A percentile compares a stretch with the other conserved stretches of the same genome.
phyloP scores from a whole-genome alignment of 305 asterid genomes.

The Solanum hybrid region DNA sequence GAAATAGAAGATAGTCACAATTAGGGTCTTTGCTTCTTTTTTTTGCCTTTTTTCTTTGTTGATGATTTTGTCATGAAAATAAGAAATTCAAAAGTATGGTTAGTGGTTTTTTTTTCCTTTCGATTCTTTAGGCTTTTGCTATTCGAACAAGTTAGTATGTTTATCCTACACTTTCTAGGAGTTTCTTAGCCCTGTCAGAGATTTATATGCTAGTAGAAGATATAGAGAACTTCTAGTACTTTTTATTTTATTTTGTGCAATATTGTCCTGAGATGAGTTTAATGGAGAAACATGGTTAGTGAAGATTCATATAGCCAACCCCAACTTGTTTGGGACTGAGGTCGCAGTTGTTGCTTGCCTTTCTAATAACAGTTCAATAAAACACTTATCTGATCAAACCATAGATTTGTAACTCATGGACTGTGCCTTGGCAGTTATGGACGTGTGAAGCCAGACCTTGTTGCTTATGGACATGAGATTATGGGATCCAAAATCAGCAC shows the following conservation, averaged over 20 bases:
- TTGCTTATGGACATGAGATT: constrained; percentile 90
- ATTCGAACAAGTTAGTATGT: background rate
- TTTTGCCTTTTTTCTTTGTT: background rate
- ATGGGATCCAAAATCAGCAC: constrained; percentile 93
- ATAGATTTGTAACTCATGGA: constrained; percentile 10
- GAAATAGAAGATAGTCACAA: background rate
- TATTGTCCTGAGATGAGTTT: background rate
- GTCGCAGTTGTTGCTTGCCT: background rate
- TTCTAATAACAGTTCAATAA: background rate
- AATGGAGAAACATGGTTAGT: background rate
- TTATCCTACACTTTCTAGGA: background rate
- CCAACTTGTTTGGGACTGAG: background rate
- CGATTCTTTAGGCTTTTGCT: background rate
- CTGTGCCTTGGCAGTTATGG: constrained; percentile 55
- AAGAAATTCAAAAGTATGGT: background rate
- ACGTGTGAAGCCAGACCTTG: constrained; percentile 92
- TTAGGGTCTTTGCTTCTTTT: background rate
- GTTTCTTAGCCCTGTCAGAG: background rate
- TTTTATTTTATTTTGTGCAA: background rate
- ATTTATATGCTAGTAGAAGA: background rate
- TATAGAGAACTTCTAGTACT: background rate
- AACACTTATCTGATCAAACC: background rate
- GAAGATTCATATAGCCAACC: background rate
- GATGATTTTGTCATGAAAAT: background rate
- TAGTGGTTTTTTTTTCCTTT: background rate